phyloP scores from a whole-genome alignment of 2,329 filamentous ascomycete species.

The Talaromyces sp. region DNA sequence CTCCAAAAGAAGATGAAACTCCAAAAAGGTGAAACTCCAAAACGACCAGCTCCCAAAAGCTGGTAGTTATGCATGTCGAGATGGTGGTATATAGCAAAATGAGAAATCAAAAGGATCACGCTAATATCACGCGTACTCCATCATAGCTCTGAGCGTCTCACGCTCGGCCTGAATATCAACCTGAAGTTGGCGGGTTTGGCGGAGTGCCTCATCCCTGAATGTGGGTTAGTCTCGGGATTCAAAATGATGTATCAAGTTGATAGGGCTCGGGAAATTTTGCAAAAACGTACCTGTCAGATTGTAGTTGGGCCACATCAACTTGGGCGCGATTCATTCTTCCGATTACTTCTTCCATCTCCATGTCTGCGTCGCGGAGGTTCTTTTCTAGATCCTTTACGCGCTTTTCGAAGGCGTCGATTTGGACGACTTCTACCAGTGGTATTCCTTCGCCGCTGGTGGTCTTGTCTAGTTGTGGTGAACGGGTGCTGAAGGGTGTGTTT shows the following conservation, averaged over 20 bases:
- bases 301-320: slow-evolving; percentile 78
- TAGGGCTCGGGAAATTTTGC: slow-evolving; percentile 2
- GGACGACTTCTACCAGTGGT: slow-evolving; percentile 67
- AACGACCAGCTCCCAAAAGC: slow-evolving; percentile 21
- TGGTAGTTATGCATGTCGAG: slow-evolving; percentile 26
- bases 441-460: slow-evolving; percentile 64
- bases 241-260: slow-evolving; percentile 17
- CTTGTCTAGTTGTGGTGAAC: slow-evolving; percentile 62
- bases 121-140: slow-evolving; percentile 27
- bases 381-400: slow-evolving; percentile 84
- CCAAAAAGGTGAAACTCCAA: slow-evolving; percentile 5
- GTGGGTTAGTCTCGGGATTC: slow-evolving; percentile 16
- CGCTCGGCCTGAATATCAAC: slow-evolving; percentile 66
- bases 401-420: slow-evolving; percentile 74
- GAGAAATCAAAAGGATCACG: not conserved
- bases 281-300: slow-evolving; percentile 53
- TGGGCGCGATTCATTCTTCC: slow-evolving; percentile 79
- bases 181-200: slow-evolving; percentile 71
- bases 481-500: slow-evolving; percentile 61
- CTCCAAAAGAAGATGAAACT: not conserved
- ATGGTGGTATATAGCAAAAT: slow-evolving; percentile 23
- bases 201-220: slow-evolving; percentile 69
- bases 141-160: slow-evolving; percentile 58
- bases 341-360: slow-evolving; percentile 82
- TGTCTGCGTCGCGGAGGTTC: slow-evolving; percentile 73